Base-by-base conservation (phyloP, 2,329 filamentous ascomycete genomes). In the Tolypocladium amazonense region DNA sequence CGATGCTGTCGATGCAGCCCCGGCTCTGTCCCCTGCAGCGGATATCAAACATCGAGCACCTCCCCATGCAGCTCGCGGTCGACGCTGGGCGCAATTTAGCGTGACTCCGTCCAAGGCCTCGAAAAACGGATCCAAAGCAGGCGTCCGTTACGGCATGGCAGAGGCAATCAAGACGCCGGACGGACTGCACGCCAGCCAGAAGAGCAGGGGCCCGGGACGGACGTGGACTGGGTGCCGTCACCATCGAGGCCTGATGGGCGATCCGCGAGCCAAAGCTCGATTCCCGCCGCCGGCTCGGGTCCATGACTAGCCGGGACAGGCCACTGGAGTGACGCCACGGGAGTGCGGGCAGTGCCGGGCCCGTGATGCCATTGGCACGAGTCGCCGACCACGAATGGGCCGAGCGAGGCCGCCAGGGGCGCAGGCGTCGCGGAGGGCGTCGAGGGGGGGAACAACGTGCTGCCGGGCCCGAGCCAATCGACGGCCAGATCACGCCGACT, bases 261-360 rank as follows among this genome's bases (percentile, higher is more conserved):
- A 71, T 71, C 62, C 63, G 60, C 64, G 62, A 64, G 67, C 69
- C 65, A 68, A 69, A 70, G 43, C 60, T 65, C 69, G 69, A 71
- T 71, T 67, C 61, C 58, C 65, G 60, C 61, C 61, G 64, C 62
- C 60, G 58, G 59, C 55, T 64, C 61, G 66, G 35, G 18, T 39
- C 27, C 38, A 45, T 43, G n/a, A 33, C 56, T 47, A 25, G 41
- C 45, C 69, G 65, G 67, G 64, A 63, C 64, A 61, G 68, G 63
- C 38, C 38, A 33, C 25, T 53, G 20, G 20, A 20, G 11, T n/a
- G 30, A 53, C 50, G 50, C 50, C 50, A 35, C 30, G 50, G 50
- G 50, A 53, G 50, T 53, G 50, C 27, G 18, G 50, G 20, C 50
- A 53, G 27, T n/a, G 27, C 50, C 18, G 50, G 18, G 27, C 8